phyloP scores from a whole-genome alignment of 129 eudicot species.

The Artemisia argyi region DNA sequence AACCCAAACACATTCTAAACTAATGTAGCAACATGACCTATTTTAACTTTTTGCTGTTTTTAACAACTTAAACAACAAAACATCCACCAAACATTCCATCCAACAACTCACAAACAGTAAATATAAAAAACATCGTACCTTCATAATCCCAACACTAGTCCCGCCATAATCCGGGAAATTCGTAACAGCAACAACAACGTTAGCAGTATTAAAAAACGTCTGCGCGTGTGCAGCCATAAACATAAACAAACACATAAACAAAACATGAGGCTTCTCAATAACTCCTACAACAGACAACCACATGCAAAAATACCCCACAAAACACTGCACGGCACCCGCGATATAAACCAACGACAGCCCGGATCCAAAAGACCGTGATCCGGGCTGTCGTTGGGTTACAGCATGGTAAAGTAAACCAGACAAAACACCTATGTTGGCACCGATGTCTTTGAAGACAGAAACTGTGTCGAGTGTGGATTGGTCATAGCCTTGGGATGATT shows the following conservation, averaged over 20 bases:
- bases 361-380: slow-evolving; percentile 1
- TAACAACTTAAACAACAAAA: no score
- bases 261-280: slow-evolving; percentile 48
- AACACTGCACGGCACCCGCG: slow-evolving; percentile 72
- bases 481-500: slow-evolving; percentile 69
- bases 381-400: slow-evolving; percentile 15
- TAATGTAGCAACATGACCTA: no score
- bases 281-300: slow-evolving; percentile 75
- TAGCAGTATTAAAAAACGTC: slow-evolving; percentile 87
- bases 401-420: slow-evolving; percentile 82
- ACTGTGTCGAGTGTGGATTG: slow-evolving; percentile 89
- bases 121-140: slow-evolving; percentile 44
- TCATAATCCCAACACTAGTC: slow-evolving; percentile 86
- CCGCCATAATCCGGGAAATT: slow-evolving; percentile 79
- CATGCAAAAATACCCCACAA: slow-evolving; percentile 68
- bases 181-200: slow-evolving; percentile 69
- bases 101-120: no score
- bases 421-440: slow-evolving; percentile 80
- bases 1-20: no score
- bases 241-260: slow-evolving; percentile 73
- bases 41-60: no score
- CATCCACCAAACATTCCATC: no score
- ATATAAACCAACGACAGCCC: slow-evolving; percentile 67
- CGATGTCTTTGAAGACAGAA: slow-evolving; percentile 96
- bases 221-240: slow-evolving; percentile 84